phyloP scores from a whole-genome alignment of 805 yeast species.

The Ogataea pilisensis region DNA sequence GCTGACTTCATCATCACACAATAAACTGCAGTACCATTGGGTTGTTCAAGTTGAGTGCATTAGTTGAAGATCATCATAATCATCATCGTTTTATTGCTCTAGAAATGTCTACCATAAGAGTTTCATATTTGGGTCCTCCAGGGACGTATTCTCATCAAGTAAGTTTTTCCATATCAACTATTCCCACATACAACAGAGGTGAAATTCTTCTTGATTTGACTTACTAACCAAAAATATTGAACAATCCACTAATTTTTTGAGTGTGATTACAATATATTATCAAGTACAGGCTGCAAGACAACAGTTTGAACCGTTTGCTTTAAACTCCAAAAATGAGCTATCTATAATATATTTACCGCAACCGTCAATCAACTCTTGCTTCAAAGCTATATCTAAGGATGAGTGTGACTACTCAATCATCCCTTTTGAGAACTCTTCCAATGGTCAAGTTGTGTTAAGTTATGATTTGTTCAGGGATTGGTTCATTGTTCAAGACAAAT shows the following conservation, averaged over 20 bases:
- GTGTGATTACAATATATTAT: no score
- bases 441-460: constrained; percentile 87
- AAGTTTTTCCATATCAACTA: constrained; percentile 12
- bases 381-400: constrained; percentile 42
- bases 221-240: no score
- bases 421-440: constrained; percentile 92
- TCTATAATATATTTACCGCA: constrained; percentile 33
- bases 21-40: no score
- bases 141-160: constrained; percentile 94
- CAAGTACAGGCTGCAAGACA: constrained; percentile 50
- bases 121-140: constrained; percentile 81
- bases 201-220: no score
- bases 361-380: constrained; percentile 54
- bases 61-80: no score
- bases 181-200: constrained; percentile 1
- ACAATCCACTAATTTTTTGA: neutral
- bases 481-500: constrained; percentile 30
- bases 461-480: constrained; percentile 76
- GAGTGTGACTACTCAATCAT: constrained; percentile 68
- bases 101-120: constrained; percentile 33
- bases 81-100: no score
- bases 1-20: no score
- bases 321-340: constrained; percentile 9
- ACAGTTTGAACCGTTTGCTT: constrained; percentile 29
- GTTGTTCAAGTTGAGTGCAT: no score